A percentile compares a stretch with the other conserved stretches of the same genome.
phyloP scores from a whole-genome alignment of 1,284 basidiomycete species.

The Austroboletus novae-zelandiae region DNA sequence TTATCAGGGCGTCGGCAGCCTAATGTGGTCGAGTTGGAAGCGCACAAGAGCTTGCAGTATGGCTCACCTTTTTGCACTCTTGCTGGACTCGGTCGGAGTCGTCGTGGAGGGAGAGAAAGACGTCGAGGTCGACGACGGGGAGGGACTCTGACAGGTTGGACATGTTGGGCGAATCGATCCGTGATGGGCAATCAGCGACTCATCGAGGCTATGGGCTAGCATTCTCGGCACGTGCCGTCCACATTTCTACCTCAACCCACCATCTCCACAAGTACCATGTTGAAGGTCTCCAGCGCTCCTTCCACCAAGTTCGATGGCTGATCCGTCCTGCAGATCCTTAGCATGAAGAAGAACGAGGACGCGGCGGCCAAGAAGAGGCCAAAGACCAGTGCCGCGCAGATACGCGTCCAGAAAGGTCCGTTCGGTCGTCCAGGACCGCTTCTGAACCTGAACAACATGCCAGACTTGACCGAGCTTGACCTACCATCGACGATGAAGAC shows the following conservation, averaged over 20 bases:
- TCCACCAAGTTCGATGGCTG: not conserved
- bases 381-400: conserved; percentile 96
- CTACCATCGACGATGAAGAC: conserved; percentile 96
- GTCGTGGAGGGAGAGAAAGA: conserved; percentile 55
- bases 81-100: conserved; percentile 46
- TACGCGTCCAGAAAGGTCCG: conserved; percentile 96
- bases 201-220: not conserved
- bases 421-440: not conserved
- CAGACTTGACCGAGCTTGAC: conserved; percentile 97
- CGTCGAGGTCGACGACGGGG: conserved; percentile 75
- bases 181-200: not conserved
- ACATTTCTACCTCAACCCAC: conserved; percentile 23
- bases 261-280: conserved; percentile 32
- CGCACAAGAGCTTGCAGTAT: too few relatives aligned
- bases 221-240: conserved; percentile 27
- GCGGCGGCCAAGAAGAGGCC: conserved; percentile 93
- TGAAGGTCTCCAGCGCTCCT: conserved; percentile 39
- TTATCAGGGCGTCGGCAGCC: conserved; percentile 79
- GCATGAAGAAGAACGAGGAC: conserved; percentile 96
- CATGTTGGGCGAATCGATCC: conserved; percentile 16
- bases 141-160: conserved; percentile 39
- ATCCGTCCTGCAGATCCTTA: conserved; percentile 75
- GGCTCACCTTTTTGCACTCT: conserved; percentile 66
- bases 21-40: conserved; percentile 22
- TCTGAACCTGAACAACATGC: conserved; percentile 5